Conservation (phyloP, 495 filamentous ascomycete genomes). For the Rusavskia elegans region DNA sequence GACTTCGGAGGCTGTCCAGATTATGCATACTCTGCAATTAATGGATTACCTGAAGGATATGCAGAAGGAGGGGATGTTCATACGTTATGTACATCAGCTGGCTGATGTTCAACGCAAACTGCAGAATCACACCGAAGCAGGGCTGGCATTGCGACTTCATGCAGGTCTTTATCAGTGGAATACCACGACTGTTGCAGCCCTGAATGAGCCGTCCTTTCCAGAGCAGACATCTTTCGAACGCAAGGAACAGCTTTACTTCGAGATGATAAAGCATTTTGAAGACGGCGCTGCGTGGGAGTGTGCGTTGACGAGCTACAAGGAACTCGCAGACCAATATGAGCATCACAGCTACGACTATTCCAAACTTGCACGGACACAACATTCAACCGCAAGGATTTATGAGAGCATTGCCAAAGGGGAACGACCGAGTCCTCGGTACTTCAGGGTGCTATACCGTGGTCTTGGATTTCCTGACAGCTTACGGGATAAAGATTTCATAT, state of each 20-base stretch:
- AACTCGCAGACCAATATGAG: constrained; percentile 82
- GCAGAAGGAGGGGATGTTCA: constrained; percentile 94
- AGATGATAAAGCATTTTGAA: constrained; percentile 88
- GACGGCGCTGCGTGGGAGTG: constrained; percentile 84
- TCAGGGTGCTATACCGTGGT: constrained; percentile 80
- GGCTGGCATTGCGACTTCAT: constrained; percentile 76
- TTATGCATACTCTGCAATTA: constrained; percentile 72
- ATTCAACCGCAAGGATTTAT: constrained; percentile 87
- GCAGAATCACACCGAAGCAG: constrained; percentile 77
- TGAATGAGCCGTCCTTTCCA: constrained; percentile 60
- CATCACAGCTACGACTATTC: constrained; percentile 76
- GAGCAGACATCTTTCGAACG: constrained; percentile 83
- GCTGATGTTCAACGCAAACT: constrained; percentile 60
- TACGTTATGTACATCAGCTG: constrained; percentile 90
- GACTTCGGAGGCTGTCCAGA: constrained; percentile 56
- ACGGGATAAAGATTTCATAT: constrained; percentile 86
- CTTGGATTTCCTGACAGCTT: constrained; percentile 72
- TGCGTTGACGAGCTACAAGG: constrained; percentile 78
- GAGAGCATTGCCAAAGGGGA: constrained; percentile 73
- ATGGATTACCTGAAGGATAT: constrained; percentile 97
- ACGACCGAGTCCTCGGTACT: constrained; percentile 66
- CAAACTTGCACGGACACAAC: constrained; percentile 75
- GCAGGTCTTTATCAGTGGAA: constrained; percentile 93
- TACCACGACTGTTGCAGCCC: constrained; percentile 45
- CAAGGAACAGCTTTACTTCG: constrained; percentile 81